A percentile compares a stretch with the other conserved stretches of the same genome.
Evolutionary conservation across 177 flowering plant genomes (phyloP).

Genomic region (Telopea speciosissima): DNA sequence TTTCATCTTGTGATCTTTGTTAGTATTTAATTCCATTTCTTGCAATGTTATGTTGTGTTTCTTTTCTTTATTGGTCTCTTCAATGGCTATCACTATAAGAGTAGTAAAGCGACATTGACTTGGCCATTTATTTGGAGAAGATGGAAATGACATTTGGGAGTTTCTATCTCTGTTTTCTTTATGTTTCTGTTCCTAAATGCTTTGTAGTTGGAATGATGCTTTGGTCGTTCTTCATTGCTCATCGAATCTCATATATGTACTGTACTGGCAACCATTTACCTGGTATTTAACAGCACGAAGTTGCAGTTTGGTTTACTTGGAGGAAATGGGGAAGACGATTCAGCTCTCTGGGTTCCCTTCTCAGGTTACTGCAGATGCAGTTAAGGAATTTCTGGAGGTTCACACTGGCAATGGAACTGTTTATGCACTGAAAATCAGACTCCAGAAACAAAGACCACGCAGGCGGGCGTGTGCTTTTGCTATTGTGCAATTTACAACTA

Average conservation of each 20-base stretch:
- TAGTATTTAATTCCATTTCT: no score
- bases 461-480: conserved; percentile 39
- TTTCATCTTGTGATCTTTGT: no score
- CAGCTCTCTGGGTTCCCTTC: conserved; percentile 49
- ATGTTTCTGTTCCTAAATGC: not conserved
- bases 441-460: conserved; percentile 11
- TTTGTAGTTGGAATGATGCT: no score
- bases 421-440: conserved; percentile 35
- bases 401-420: conserved; percentile 38
- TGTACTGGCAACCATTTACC: no score
- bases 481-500: conserved; percentile 42
- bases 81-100: no score
- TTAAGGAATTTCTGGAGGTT: conserved; percentile 39
- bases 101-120: no score
- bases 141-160: no score
- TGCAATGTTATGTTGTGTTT: no score
- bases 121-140: no score
- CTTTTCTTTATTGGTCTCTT: no score
- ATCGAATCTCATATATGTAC: not conserved
- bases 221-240: no score
- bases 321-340: conserved; percentile 50
- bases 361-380: conserved; percentile 21
- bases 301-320: conserved; percentile 1
- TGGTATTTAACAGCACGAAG: not conserved
- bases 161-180: no score